Base-by-base conservation (phyloP, 768 basidiomycete genomes). In the Lactarius tabidus region DNA sequence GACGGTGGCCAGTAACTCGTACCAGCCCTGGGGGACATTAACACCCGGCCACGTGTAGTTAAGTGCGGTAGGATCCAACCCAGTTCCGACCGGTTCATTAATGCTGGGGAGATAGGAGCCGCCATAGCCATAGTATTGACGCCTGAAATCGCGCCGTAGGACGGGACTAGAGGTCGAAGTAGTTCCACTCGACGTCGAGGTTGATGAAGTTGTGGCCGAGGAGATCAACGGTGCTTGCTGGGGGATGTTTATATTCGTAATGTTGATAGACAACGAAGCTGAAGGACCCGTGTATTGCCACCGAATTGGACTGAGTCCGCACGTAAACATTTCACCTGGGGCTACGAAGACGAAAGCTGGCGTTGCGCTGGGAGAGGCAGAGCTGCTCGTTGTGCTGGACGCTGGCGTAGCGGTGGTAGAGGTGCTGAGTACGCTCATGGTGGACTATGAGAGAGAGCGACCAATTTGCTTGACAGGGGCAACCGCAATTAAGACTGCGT, bases 11-110 rank as follows among this genome's bases (percentile, higher is more conserved):
- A 68, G 57, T 52, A 80, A 56, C 15, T 67, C 53, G 69, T 87
- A 87, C 78, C 77, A 80, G 4, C 86, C 86, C 59, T 77, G 73
- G 0, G 81, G 71, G 28, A 85, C 72, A 63, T 77, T 76, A 56
- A 87, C 83, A 2, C 73, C 53, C 1, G 71, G 5, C 85, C 87
- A 86, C 4, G 69, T 73, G 72, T 74, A 84, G 20, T 60, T 62
- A 0, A 14, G 8, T 1, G 18, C 29, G 15, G 57, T 31, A 5
- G 82, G 75, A 60, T 75, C 69, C n/a, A 79, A 53, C 9, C 70
- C 70, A 0, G 65, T 63, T 17, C 65, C 75, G 33, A 86, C 28
- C 17, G 57, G 56, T 3, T 72, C 54, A 2, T 71, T 64, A 17
- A 78, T 58, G 10, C 62, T 23, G 0, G 64, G 69, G 38, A 68